These are phyloP conservation scores for Solanum chilense DNA, from an alignment of 257 asterid genomes.

Conservation along the genomic window DNA sequence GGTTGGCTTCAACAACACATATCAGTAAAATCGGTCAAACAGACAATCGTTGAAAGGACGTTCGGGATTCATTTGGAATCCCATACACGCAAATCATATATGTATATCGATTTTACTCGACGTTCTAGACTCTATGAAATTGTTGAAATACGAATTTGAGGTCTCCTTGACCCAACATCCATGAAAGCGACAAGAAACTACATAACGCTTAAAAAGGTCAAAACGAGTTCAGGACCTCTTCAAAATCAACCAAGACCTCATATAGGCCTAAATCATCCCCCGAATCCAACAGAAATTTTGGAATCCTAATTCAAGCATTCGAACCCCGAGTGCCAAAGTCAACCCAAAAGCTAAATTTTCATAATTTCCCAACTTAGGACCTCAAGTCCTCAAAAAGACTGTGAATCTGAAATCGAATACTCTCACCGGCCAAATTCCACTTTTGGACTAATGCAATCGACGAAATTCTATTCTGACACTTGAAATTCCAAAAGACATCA, in stretches of 20 bases:
- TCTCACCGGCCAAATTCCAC: not conserved
- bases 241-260: not conserved
- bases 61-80: not conserved
- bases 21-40: not conserved
- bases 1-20: not conserved
- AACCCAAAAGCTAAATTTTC: not conserved
- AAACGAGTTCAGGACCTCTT: not conserved
- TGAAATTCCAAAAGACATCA: not conserved
- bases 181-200: not conserved
- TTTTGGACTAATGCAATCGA: not conserved
- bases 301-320: not conserved
- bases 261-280: not conserved
- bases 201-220: not conserved
- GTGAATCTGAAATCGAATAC: not conserved
- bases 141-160: not conserved
- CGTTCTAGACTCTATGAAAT: too few species aligned
- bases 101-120: not conserved
- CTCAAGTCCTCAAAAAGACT: not conserved
- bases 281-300: not conserved
- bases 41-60: not conserved
- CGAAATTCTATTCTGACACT: not conserved
- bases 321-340: not conserved
- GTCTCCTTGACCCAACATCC: not conserved
- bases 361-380: not conserved
- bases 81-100: not conserved